Percentiles rank a stretch among this genome's conserved stretches.
Conservation (phyloP, 176 grass and related monocot genomes). For the Olyra latifolia region DNA sequence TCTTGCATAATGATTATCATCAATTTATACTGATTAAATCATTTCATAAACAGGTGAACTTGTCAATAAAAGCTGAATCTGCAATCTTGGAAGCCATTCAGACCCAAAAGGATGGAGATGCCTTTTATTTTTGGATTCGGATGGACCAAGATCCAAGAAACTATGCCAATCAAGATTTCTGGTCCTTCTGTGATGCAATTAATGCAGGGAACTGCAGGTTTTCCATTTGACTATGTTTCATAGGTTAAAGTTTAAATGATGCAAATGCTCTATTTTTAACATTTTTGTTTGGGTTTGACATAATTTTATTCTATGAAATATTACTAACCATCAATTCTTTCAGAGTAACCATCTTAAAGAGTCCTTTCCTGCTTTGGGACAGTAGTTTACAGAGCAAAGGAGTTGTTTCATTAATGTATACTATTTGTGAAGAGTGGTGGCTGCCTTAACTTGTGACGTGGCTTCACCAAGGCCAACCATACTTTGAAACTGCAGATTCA, state of each 20-base stretch:
- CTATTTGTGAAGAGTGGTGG: neutral
- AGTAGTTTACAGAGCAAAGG: conserved; percentile 3
- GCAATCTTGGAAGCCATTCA: conserved; percentile 74
- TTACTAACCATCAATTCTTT: conserved; percentile 6
- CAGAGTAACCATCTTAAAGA: neutral
- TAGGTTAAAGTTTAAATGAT: neutral
- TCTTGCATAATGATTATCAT: conserved; percentile 7
- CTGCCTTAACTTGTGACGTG: too few species aligned
- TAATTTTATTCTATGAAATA: conserved; percentile 6
- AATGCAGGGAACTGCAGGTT: conserved; percentile 99
- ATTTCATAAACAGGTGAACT: conserved; percentile 48
- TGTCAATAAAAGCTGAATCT: conserved; percentile 76
- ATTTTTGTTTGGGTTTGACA: neutral
- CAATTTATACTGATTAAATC: conserved; percentile 3
- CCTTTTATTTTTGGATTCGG: conserved; percentile 95
- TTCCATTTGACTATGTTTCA: conserved; percentile 28
- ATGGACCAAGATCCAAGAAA: conserved; percentile 93
- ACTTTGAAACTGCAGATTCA: too few species aligned
- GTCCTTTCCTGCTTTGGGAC: neutral
- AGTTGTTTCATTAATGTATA: neutral
- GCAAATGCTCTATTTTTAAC: neutral
- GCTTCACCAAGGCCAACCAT: too few species aligned
- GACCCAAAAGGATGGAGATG: conserved; percentile 80
- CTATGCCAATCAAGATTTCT: conserved; percentile 63
- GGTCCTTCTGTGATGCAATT: conserved; percentile 89